These are phyloP conservation scores for Sphaerosporella brunnea DNA, from an alignment of 495 filamentous ascomycete genomes.

Conservation along the genomic window DNA sequence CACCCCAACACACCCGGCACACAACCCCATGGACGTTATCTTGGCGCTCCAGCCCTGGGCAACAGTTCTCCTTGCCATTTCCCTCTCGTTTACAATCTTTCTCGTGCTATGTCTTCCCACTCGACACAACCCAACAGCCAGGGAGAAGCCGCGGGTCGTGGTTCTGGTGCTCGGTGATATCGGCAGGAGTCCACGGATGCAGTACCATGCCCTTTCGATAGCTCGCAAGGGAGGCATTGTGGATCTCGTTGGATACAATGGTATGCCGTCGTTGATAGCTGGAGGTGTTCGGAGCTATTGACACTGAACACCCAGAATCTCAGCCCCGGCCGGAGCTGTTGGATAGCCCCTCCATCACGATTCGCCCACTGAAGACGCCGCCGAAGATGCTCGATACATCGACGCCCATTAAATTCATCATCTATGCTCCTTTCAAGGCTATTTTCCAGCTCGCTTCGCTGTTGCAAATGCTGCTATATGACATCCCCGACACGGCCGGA, in stretches of 20 bases:
- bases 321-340: constrained; percentile 55
- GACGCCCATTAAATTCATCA: constrained; percentile 56
- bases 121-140: constrained; percentile 11
- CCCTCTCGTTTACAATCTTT: constrained; percentile 17
- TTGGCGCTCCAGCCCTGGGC: constrained; percentile 9
- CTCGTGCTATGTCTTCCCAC: constrained; percentile 19
- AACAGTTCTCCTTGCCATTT: constrained; percentile 18
- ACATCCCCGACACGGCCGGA: constrained; percentile 39
- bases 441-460: constrained; percentile 59
- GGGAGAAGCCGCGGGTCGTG: constrained; percentile 18
- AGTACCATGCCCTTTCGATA: constrained; percentile 91
- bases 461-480: constrained; percentile 52
- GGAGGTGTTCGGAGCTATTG: too few relatives aligned
- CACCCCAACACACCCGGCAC: too few relatives aligned
- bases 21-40: too few relatives aligned
- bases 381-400: constrained; percentile 46
- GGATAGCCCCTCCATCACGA: constrained; percentile 43
- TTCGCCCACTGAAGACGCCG: constrained; percentile 45
- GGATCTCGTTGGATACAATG: constrained; percentile 72
- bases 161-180: constrained; percentile 97
- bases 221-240: constrained; percentile 66
- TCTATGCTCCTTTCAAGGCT: constrained; percentile 73
- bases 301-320: constrained; percentile 16
- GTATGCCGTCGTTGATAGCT: too few relatives aligned
- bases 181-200: constrained; percentile 91